Conservation (phyloP, 139 green algal species). For the Chlorella ohadii region DNA sequence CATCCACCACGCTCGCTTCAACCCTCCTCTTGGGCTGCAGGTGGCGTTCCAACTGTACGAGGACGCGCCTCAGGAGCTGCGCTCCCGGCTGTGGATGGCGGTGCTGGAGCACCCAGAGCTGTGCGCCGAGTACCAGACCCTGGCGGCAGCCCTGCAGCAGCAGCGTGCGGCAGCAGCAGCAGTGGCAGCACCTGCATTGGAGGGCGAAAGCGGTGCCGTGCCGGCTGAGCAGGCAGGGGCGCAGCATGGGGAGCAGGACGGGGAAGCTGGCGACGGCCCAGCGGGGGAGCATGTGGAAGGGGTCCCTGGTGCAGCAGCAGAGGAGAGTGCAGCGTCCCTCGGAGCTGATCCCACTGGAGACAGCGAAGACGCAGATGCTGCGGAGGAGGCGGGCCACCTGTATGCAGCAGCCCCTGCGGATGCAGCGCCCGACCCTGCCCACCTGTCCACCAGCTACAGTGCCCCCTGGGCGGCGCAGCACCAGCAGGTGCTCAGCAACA, state of each 20-base stretch:
- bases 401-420: background rate
- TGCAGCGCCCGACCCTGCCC: background rate
- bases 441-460: slow-evolving; percentile 14
- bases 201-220: background rate
- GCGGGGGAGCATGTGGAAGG: background rate
- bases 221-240: background rate
- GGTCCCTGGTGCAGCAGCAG: background rate
- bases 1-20: background rate
- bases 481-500: background rate
- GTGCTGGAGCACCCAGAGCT: slow-evolving; percentile 57
- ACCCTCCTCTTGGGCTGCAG: slow-evolving; percentile 32
- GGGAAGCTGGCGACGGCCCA: background rate
- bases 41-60: slow-evolving; percentile 72
- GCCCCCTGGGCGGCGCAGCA: slow-evolving; percentile 8
- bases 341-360: too few species aligned
- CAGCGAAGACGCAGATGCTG: too few species aligned
- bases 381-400: background rate
- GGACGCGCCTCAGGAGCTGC: slow-evolving; percentile 83
- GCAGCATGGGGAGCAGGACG: background rate
- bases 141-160: slow-evolving; percentile 1
- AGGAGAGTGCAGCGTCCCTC: background rate
- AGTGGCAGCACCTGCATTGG: background rate
- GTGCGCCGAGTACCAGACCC: slow-evolving; percentile 23
- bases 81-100: slow-evolving; percentile 82
- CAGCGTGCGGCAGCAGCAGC: slow-evolving; percentile 12